Base-by-base conservation (phyloP, 352 stramenopile species). In the Phytopythium helicoides region DNA sequence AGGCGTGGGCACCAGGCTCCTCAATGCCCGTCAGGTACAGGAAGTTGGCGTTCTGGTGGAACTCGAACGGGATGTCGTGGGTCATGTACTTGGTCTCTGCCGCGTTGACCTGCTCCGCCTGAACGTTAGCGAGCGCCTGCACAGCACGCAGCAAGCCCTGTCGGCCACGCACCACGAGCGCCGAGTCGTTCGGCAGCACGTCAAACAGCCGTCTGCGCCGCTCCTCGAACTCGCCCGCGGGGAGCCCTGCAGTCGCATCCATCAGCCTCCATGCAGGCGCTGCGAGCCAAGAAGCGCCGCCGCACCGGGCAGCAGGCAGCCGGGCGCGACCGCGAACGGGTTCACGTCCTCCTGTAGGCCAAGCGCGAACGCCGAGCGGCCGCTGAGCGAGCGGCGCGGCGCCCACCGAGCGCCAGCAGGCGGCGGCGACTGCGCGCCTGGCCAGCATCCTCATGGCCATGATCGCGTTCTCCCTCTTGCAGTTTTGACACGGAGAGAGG, bases 11-110 rank as follows among this genome's bases (percentile, higher is more conserved):
- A 38, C 89, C 81, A 6, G 83, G 83, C 55, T 94, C 81, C 46
- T 94, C 83, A 3, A 90, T 56, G 19, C 83, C 83, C 23, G 83
- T 94, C 22, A 94, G 74, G 63, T 94, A 94, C 54, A 90, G 68
- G 48, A 94, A 94, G 66, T 92, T 88, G 50, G 70, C 79, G 70
- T 88, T 88, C 62, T 94, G 83, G 51, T 86, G 81, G 52, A 94
- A 94, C 36, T 94, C 83, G 64, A 84, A 94, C 52, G 83, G 83
- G 31, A 94, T 94, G 47, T 94, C 83, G 67, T 94, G 73, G n/a
- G 83, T 88, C 79, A 89, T 89, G 64, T 77, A 94, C 68, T 92
- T 89, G 54, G 80, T 83, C 45, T 82, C 71, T 2, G 79, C 74
- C 3, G 81, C 83, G 22, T 86, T 85, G 7, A 87, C 35, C 73